Evolutionary conservation across 768 basidiomycete species (phyloP).

Genomic region (Lactarius sp.): DNA sequence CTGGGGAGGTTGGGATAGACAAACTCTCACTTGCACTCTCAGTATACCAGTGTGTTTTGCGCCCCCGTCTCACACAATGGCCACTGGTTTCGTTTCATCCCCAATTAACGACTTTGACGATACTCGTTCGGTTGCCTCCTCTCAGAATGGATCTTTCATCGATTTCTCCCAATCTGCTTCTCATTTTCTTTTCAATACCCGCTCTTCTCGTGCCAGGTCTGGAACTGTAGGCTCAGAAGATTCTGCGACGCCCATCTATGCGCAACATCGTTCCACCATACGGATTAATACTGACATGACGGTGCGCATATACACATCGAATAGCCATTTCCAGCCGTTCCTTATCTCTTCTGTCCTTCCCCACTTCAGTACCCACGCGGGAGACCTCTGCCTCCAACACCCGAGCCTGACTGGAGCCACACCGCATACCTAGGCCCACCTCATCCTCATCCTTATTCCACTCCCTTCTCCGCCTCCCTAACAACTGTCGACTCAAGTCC

Average conservation of each 20-base stretch:
- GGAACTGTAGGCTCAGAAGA: constrained; percentile 4
- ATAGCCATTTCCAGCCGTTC: background rate
- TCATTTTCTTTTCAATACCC: constrained; percentile 10
- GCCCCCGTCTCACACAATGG: background rate
- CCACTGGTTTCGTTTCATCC: constrained; percentile 7
- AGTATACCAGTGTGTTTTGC: background rate
- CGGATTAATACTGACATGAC: constrained; percentile 6
- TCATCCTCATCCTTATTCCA: constrained; percentile 14
- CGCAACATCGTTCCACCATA: constrained; percentile 2
- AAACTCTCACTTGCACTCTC: too few species aligned
- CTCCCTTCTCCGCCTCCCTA: constrained; percentile 5
- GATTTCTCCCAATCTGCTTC: constrained; percentile 38
- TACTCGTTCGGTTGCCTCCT: background rate
- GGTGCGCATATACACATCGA: constrained; percentile 6
- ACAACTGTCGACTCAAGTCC: constrained; percentile 18
- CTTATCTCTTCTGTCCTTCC: constrained; percentile 2
- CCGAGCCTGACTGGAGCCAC: constrained; percentile 45
- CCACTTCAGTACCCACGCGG: constrained; percentile 9
- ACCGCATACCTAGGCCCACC: constrained; percentile 25
- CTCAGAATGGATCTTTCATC: constrained; percentile 40
- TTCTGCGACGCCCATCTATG: background rate
- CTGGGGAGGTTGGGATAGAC: too few species aligned
- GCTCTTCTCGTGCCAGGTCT: constrained; percentile 16
- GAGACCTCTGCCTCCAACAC: constrained; percentile 43
- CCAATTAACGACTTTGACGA: constrained; percentile 10